phyloP scores from a whole-genome alignment of 176 grass and related monocot species.

The Eragrostis curvula region DNA sequence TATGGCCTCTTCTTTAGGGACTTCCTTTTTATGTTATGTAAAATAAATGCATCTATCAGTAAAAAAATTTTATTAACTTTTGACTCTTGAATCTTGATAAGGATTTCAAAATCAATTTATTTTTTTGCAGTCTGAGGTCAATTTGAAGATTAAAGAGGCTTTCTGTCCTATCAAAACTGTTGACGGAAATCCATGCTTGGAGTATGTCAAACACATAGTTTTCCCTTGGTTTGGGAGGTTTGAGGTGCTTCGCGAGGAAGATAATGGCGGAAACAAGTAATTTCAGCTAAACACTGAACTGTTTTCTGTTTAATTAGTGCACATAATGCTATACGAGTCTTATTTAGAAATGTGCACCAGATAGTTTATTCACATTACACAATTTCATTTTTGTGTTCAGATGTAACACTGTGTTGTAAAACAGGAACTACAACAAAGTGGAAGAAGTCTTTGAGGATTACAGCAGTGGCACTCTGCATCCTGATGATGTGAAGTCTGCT shows the following conservation, averaged over 20 bases:
- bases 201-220: constrained; percentile 88
- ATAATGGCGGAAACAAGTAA: constrained; percentile 84
- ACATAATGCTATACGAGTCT: no score
- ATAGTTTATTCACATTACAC: constrained; percentile 11
- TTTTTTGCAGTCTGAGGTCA: constrained; percentile 70
- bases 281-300: constrained; percentile 27
- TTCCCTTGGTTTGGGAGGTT: constrained; percentile 88
- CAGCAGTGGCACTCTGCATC: constrained; percentile 70
- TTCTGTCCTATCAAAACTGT: constrained; percentile 77
- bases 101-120: not conserved
- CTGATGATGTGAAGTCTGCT: constrained; percentile 72
- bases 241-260: constrained; percentile 68
- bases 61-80: no score
- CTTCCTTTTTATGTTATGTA: not conserved
- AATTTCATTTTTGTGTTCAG: not conserved
- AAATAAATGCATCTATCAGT: no score
- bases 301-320: no score
- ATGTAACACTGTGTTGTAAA: constrained; percentile 34
- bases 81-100: not conserved
- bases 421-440: constrained; percentile 66
- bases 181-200: constrained; percentile 84
- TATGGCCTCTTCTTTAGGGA: no score
- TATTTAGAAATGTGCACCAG: not conserved
- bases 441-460: constrained; percentile 73
- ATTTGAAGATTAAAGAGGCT: constrained; percentile 90